Evolutionary conservation across 2,329 filamentous ascomycete species (phyloP).

Genomic region (Exophiala xenobiotica): DNA sequence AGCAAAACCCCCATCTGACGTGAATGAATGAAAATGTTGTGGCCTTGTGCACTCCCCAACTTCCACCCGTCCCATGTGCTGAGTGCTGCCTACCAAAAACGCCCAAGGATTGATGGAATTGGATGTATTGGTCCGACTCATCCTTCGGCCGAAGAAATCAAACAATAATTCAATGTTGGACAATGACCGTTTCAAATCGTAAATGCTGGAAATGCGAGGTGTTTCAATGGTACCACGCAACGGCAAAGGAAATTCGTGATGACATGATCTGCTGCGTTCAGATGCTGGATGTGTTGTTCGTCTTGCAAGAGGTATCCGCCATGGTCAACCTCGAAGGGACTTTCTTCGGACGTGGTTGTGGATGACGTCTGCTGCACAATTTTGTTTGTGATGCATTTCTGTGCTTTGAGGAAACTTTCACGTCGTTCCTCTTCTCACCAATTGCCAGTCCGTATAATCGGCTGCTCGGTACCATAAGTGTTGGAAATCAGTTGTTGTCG

Average conservation of each 20-base stretch:
- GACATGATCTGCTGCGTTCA: conserved; percentile 10
- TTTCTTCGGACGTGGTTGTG: too few relatives aligned
- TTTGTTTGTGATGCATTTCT: too few relatives aligned
- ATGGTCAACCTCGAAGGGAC: background rate
- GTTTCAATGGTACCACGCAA: conserved; percentile 6
- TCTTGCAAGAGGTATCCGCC: background rate
- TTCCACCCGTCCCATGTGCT: too few relatives aligned
- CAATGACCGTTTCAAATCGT: conserved; percentile 16
- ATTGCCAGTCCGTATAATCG: conserved; percentile 27
- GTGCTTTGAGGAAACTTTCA: background rate
- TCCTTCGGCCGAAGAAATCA: too few relatives aligned
- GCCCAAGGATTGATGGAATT: background rate
- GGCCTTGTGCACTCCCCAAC: too few relatives aligned
- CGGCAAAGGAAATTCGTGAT: conserved; percentile 26
- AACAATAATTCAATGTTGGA: background rate
- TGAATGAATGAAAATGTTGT: too few relatives aligned
- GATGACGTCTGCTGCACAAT: background rate
- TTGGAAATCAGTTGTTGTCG: conserved; percentile 58
- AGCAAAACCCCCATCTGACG: too few relatives aligned
- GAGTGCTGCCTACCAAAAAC: too few relatives aligned
- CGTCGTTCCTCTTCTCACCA: conserved; percentile 16
- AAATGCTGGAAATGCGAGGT: conserved; percentile 9
- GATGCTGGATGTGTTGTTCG: background rate
- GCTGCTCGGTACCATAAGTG: conserved; percentile 52
- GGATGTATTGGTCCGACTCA: too few relatives aligned